Evolutionary conservation across 371 early-diverging fungal species (phyloP).

Genomic region (Mucor sp.): DNA sequence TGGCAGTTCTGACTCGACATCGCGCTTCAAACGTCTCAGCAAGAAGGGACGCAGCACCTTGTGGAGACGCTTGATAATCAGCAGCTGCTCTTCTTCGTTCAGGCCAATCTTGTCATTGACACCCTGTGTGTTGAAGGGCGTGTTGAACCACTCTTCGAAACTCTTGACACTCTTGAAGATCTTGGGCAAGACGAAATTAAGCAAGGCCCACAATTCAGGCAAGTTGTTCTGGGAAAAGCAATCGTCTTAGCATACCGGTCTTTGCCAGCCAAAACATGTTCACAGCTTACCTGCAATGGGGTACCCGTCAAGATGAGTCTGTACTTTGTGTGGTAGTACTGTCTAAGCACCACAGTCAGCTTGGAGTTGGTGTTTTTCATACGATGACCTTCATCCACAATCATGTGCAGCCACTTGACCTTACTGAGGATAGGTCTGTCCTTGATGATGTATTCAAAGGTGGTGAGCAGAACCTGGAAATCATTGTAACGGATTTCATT

Average conservation of each 20-base stretch:
- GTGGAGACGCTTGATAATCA: constrained; percentile 97
- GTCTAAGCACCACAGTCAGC: constrained; percentile 80
- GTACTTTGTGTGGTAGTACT: constrained; percentile 85
- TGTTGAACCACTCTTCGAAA: constrained; percentile 99
- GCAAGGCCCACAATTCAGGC: constrained; percentile 98
- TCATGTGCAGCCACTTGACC: constrained; percentile 93
- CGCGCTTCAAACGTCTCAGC: constrained; percentile 97
- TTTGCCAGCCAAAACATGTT: not conserved
- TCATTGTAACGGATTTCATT: constrained; percentile 68
- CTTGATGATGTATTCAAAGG: constrained; percentile 97
- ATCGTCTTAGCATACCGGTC: no score
- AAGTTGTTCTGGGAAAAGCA: constrained; percentile 86
- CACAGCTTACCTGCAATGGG: constrained; percentile 82
- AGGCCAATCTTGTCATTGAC: constrained; percentile 88
- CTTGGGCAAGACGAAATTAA: constrained; percentile 97
- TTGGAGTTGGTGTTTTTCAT: constrained; percentile 96
- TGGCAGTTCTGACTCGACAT: constrained; percentile 98
- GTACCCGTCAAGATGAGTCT: constrained; percentile 99
- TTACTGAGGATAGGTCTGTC: constrained; percentile 84
- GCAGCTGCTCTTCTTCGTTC: constrained; percentile 96
- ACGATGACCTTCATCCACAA: constrained; percentile 99
- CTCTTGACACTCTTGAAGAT: constrained; percentile 94
- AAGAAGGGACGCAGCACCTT: constrained; percentile 96
- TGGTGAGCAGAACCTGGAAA: constrained; percentile 96
- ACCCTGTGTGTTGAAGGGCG: constrained; percentile 87